A percentile compares a stretch with the other conserved stretches of the same genome.
Evolutionary conservation across 176 grass and related monocot genomes (phyloP).

Genomic region (Phoenix dactylifera): DNA sequence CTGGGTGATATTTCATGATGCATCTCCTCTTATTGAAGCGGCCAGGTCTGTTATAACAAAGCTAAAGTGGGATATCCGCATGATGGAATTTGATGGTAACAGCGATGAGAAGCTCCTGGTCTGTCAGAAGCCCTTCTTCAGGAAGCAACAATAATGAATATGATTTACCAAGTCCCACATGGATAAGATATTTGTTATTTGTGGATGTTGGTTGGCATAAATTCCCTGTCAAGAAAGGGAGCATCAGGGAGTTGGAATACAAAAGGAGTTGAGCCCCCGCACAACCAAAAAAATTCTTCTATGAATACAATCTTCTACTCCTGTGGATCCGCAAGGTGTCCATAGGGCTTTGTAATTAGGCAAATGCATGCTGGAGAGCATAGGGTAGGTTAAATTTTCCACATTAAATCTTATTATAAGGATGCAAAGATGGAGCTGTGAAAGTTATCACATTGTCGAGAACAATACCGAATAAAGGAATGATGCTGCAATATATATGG

Average conservation of each 20-base stretch:
- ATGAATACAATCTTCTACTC: conserved; percentile 38
- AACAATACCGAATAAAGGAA: conserved; percentile 38
- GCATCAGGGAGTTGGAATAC: background rate
- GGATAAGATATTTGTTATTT: conserved; percentile 6
- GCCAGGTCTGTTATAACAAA: conserved; percentile 65
- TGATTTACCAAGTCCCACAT: conserved; percentile 6
- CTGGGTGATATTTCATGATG: conserved; percentile 81
- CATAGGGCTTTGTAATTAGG: conserved; percentile 31
- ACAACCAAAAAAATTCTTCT: background rate
- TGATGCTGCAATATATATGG: conserved; percentile 50
- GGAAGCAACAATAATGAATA: conserved; percentile 40
- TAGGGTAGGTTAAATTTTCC: conserved; percentile 44
- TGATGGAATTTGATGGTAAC: conserved; percentile 73
- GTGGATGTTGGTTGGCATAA: background rate
- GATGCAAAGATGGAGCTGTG: conserved; percentile 22
- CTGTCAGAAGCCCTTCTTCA: conserved; percentile 88
- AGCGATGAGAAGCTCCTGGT: conserved; percentile 88
- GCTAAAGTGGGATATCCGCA: conserved; percentile 80
- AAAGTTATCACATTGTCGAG: conserved; percentile 24
- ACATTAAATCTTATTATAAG: conserved; percentile 27
- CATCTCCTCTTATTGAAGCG: conserved; percentile 56
- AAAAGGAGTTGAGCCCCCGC: background rate
- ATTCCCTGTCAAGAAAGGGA: too few relatives aligned
- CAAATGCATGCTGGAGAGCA: conserved; percentile 32
- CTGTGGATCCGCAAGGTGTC: conserved; percentile 53